Conservation (phyloP, 2,329 filamentous ascomycete species). For the Ophiocordyceps sinensis region DNA sequence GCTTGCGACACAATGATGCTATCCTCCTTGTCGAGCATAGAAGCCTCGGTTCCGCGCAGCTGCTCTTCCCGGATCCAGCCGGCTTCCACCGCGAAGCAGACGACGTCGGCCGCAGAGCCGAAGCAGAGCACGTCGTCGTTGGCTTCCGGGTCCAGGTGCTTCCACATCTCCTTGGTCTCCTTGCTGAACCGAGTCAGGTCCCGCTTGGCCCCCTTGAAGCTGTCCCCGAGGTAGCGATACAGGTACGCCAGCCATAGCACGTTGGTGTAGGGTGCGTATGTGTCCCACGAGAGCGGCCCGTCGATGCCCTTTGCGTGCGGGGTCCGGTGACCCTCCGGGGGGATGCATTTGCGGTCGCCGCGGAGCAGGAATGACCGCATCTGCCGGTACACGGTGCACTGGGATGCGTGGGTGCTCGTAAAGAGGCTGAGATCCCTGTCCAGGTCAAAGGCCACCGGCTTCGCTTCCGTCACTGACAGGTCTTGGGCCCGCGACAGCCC, state of each 20-base stretch:
- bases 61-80: slow-evolving; percentile 42
- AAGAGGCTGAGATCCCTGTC: slow-evolving; percentile 47
- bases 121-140: slow-evolving; percentile 33
- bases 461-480: slow-evolving; percentile 17
- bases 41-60: slow-evolving; percentile 24
- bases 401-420: slow-evolving; percentile 41
- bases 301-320: slow-evolving; percentile 31
- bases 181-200: slow-evolving; percentile 31
- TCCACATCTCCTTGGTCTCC: slow-evolving; percentile 37
- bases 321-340: slow-evolving; percentile 28
- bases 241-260: slow-evolving; percentile 51
- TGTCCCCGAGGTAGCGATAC: slow-evolving; percentile 34
- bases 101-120: slow-evolving; percentile 38
- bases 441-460: slow-evolving; percentile 39
- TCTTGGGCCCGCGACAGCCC: slow-evolving; percentile 45
- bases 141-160: slow-evolving; percentile 36
- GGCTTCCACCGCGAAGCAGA: slow-evolving; percentile 41
- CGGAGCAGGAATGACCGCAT: slow-evolving; percentile 44
- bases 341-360: slow-evolving; percentile 34
- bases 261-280: slow-evolving; percentile 46
- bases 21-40: slow-evolving; percentile 22
- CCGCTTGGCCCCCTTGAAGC: slow-evolving; percentile 32
- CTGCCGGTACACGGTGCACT: slow-evolving; percentile 47
- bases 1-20: slow-evolving; percentile 23
- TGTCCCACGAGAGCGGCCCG: slow-evolving; percentile 38